These are phyloP conservation scores for Suillus variegatus DNA, from an alignment of 768 basidiomycete genomes.

Conservation along the genomic window DNA sequence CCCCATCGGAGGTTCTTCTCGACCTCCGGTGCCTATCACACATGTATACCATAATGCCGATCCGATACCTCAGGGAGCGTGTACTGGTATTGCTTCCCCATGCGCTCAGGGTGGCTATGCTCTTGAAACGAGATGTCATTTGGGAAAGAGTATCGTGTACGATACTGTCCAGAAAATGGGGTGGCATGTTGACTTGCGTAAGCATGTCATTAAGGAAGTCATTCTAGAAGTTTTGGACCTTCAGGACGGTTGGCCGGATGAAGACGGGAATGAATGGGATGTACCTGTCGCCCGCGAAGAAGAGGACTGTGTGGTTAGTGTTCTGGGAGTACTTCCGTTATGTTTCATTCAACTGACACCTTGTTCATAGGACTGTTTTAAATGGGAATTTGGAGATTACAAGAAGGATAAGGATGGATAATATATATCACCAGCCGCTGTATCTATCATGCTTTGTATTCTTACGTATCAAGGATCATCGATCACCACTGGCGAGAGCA, in stretches of 20 bases:
- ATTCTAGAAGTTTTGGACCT: slow-evolving; percentile 54
- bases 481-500: neutral
- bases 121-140: slow-evolving; percentile 61
- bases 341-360: slow-evolving; percentile 1
- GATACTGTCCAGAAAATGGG: slow-evolving; percentile 65
- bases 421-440: neutral
- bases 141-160: slow-evolving; percentile 63
- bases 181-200: slow-evolving; percentile 60
- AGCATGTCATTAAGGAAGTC: slow-evolving; percentile 55
- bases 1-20: slow-evolving; percentile 2
- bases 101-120: slow-evolving; percentile 71
- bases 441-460: slow-evolving; percentile 9
- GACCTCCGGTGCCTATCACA: slow-evolving; percentile 30
- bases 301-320: slow-evolving; percentile 59
- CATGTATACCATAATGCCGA: slow-evolving; percentile 73
- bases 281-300: slow-evolving; percentile 63
- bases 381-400: slow-evolving; percentile 70
- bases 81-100: slow-evolving; percentile 49
- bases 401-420: slow-evolving; percentile 30
- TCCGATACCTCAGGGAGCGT: slow-evolving; percentile 63
- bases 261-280: slow-evolving; percentile 41
- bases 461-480: neutral
- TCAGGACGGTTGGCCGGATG: slow-evolving; percentile 42
- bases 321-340: neutral
- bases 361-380: slow-evolving; percentile 66